These are phyloP conservation scores for Thermomyces lanuginosus DNA, from an alignment of 2,329 filamentous ascomycete species.

Conservation along the genomic window DNA sequence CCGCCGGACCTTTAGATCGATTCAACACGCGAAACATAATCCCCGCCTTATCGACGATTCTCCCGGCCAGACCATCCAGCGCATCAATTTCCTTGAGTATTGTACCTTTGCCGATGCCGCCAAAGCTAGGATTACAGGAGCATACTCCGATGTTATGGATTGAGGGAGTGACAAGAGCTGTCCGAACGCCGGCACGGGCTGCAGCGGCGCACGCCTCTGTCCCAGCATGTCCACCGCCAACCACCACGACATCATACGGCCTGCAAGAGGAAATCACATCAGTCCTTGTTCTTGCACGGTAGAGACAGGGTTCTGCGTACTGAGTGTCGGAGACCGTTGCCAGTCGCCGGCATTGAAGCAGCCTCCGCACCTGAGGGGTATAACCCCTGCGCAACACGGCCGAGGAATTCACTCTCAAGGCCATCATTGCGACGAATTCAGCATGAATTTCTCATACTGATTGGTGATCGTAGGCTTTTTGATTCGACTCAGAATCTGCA, in stretches of 20 bases:
- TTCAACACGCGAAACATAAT: conserved; percentile 91
- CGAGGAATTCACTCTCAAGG: conserved; percentile 18
- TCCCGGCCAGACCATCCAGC: conserved; percentile 72
- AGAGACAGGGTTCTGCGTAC: conserved; percentile 15
- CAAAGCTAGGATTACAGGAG: conserved; percentile 93
- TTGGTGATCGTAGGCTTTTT: neutral
- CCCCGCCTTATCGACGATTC: conserved; percentile 82
- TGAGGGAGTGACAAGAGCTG: conserved; percentile 77
- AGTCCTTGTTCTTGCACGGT: conserved; percentile 1
- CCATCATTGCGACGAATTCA: conserved; percentile 17
- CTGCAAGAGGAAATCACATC: conserved; percentile 23
- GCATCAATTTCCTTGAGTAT: conserved; percentile 93
- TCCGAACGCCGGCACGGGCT: conserved; percentile 72
- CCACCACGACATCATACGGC: conserved; percentile 80
- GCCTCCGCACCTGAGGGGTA: conserved; percentile 10
- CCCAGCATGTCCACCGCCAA: conserved; percentile 89
- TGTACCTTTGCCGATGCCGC: conserved; percentile 95
- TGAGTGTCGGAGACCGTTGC: conserved; percentile 25
- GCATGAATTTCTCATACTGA: no score
- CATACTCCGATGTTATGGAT: conserved; percentile 81
- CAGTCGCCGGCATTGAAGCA: conserved; percentile 15
- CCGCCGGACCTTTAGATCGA: conserved; percentile 74
- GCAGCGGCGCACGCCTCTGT: conserved; percentile 86
- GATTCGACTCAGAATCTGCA: no score
- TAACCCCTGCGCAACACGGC: conserved; percentile 14